Base-by-base conservation (phyloP, 176 grass and related monocot genomes). In the Aegilops sharonensis region DNA sequence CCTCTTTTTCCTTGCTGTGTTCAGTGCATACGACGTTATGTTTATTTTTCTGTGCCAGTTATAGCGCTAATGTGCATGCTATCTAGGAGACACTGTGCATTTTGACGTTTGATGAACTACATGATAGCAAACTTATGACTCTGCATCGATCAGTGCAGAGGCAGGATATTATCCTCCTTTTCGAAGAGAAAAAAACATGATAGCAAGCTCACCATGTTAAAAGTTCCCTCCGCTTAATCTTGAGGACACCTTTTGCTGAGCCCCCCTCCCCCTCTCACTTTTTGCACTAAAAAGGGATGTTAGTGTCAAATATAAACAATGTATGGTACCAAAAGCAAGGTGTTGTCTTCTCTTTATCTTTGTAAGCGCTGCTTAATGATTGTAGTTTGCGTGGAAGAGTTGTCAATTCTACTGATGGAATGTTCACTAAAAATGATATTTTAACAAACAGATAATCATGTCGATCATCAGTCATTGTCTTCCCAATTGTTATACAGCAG, bases 401-500 rank as follows among this genome's bases (percentile, higher is more conserved):
- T 68, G 15, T 48, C 72, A 64, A 67, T 75, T 84, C 79, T 82
- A 50, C n/a, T 2, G 2, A 40, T 68, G 75, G 43, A 76, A 39
- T 75, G 62, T 48, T 15, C 43, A 74, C 72, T 29, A 9, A 15
- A 45, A 34, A 48, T 29, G 14, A 8, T 52, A 4, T 45, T 68
- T 43, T 52, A 52, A 4, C 72, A 52, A 76, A 52, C 25, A 52
- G 9, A 54, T 18, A 52, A 54, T 68, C 66, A 9, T 35, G 64
- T 72, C 4, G 11, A 83, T 72, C 77, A 66, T 65, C 56, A 65
- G 72, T 86, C 73, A 65, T 45, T 90, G 52, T 78, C 79, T 82
- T 23, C 17, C 47, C 64, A 54, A 20, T 82, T 56, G n/a, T 25
- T 78, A 82, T 87, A 48, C 27, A 60, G 8, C 34, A 72, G 66